Evolutionary conservation across 2,329 filamentous ascomycete species (phyloP), one percentile per base, ranked within the genome.

Genomic region (Sporothrix dimorphospora): DNA sequence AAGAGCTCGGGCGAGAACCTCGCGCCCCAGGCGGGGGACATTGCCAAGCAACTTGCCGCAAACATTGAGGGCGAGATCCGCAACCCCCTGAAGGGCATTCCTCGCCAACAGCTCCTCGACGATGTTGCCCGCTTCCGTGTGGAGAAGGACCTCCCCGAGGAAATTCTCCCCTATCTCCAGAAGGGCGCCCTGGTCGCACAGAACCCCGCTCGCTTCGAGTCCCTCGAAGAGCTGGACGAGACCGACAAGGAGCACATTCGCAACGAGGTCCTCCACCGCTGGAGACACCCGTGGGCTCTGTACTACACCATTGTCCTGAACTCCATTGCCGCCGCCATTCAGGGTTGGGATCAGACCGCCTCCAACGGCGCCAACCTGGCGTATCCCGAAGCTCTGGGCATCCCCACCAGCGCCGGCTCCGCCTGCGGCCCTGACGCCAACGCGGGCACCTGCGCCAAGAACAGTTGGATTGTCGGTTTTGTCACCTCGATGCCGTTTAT

Each of bases 151-250:
- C 83, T 94, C 34, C 80, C 82, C 1, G 87, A 91, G 70, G 85
- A 91, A 75, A 68, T 70, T 19, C 81, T 88, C 3, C 81, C 83
- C 3, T 78, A 91, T 19, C 84, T 94, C 69, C 84, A 87, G 69
- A 91, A 90, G 76, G 92, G 91, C 45, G 93, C 92, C 3, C 84
- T 95, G 12, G 87, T 94, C 21, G 92, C 92, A 2, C 91, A 93
- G 79, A 88, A 91, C 75, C 91, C 91, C 0, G 82, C 82, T 9
- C 83, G 85, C 40, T 92, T 83, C 78, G 90, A 92, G 72, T 82
- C 85, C 45, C 85, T 94, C 53, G 81, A 69, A 19, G 72, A 61
- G 6, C 55, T 73, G 6, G 65, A 70, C 61, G 74, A 74, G 2
- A 38, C 79, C 4, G 86, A 87, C 75, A 82, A 87, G 70, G 82